phyloP scores from a whole-genome alignment of 139 green algal species.

The Chlamydomonas schloesseri region DNA sequence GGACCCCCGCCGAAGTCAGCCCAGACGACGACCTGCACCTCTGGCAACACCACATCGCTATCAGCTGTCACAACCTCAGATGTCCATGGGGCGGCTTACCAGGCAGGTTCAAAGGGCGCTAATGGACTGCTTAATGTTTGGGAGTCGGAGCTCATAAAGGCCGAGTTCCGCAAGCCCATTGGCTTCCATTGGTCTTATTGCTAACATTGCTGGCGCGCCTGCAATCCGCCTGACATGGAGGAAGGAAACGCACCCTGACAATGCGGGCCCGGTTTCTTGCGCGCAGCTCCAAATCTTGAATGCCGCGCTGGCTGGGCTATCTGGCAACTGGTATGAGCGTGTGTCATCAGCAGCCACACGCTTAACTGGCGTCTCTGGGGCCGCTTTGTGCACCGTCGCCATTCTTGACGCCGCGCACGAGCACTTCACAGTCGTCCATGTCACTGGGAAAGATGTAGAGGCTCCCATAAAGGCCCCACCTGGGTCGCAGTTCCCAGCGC shows the following conservation, averaged over 20 bases:
- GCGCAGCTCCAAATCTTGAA: background rate
- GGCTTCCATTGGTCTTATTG: no score
- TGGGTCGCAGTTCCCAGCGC: slow-evolving; percentile 9
- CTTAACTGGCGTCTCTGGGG: background rate
- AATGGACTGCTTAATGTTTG: no score
- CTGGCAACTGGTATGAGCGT: slow-evolving; percentile 23
- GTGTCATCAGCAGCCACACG: background rate
- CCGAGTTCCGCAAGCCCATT: no score
- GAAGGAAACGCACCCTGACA: no score
- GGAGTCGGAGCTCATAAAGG: no score
- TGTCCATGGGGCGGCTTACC: no score
- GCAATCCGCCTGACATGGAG: no score
- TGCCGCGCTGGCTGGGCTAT: background rate
- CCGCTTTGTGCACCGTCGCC: slow-evolving; percentile 3
- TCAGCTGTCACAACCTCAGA: background rate
- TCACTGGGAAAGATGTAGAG: background rate
- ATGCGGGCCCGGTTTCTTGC: no score
- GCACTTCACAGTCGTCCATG: slow-evolving; percentile 27
- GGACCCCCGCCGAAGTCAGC: no score
- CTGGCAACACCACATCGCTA: background rate
- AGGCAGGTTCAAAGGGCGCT: no score
- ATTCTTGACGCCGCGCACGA: background rate
- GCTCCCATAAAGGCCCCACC: background rate
- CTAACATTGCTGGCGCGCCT: no score
- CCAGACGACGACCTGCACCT: background rate